Percentiles rank a stretch among this genome's conserved stretches.
phyloP scores from a whole-genome alignment of 345 rosid species.

The Syzygium aqueum region DNA sequence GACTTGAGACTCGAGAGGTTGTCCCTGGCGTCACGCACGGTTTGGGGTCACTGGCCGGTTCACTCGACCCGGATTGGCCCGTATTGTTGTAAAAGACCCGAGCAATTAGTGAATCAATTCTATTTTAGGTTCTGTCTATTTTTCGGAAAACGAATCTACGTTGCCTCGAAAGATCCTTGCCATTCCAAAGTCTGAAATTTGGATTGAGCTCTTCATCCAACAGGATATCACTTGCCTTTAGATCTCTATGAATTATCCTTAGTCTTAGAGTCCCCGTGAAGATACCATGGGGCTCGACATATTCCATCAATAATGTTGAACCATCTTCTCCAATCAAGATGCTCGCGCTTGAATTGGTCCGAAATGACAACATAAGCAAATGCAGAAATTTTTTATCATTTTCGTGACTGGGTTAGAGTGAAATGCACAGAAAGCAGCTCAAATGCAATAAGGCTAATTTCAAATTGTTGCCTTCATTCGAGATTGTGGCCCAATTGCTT shows the following conservation, averaged over 20 bases:
- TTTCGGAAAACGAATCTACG: slow-evolving; percentile 1
- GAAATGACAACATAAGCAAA: slow-evolving; percentile 5
- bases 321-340: slow-evolving; percentile 25
- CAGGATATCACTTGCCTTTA: slow-evolving; percentile 37
- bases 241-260: too few relatives aligned
- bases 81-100: too few relatives aligned
- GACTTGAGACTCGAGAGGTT: neutral
- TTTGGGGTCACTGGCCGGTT: neutral
- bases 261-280: neutral
- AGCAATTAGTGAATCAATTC: too few relatives aligned
- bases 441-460: too few relatives aligned
- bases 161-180: slow-evolving; percentile 28
- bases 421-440: neutral
- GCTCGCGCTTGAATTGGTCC: slow-evolving; percentile 13
- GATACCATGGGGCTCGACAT: too few relatives aligned
- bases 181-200: slow-evolving; percentile 45
- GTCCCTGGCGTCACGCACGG: neutral
- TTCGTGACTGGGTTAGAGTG: neutral
- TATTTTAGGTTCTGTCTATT: too few relatives aligned
- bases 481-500: too few relatives aligned
- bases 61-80: neutral
- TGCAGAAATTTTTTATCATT: neutral
- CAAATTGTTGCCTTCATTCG: too few relatives aligned
- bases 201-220: slow-evolving; percentile 40
- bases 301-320: slow-evolving; percentile 14